These are phyloP conservation scores for Paecilomyces dactylethromorphus DNA, from an alignment of 2,329 filamentous ascomycete species.

Conservation along the genomic window DNA sequence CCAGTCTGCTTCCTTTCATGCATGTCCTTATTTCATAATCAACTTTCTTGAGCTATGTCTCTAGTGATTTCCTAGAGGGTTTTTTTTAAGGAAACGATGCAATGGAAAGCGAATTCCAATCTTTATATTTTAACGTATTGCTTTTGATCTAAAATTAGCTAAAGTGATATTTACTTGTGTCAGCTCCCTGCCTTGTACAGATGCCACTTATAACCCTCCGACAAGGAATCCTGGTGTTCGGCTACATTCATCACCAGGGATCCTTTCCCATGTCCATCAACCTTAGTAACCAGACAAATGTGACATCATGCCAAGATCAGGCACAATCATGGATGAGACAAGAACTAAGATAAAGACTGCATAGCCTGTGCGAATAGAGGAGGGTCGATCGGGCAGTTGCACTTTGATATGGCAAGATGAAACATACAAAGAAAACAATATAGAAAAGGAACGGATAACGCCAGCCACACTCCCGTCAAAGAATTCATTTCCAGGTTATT, in stretches of 20 bases:
- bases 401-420: too few relatives aligned
- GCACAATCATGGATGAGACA: neutral
- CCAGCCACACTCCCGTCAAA: too few relatives aligned
- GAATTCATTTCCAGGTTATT: too few relatives aligned
- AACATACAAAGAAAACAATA: too few relatives aligned
- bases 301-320: neutral
- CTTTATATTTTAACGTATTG: neutral
- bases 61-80: neutral
- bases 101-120: neutral
- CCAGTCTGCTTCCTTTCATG: neutral
- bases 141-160: neutral
- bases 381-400: too few relatives aligned
- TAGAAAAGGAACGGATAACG: too few relatives aligned
- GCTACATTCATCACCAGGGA: neutral
- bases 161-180: neutral
- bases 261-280: neutral
- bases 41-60: neutral
- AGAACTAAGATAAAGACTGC: too few relatives aligned
- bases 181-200: neutral
- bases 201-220: neutral
- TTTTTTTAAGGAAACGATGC: neutral
- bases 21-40: neutral
- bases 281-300: neutral
- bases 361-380: too few relatives aligned
- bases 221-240: neutral